Evolutionary conservation across 768 basidiomycete species (phyloP), one percentile per base, ranked within the genome.

Genomic region (Lactarius evosmus): DNA sequence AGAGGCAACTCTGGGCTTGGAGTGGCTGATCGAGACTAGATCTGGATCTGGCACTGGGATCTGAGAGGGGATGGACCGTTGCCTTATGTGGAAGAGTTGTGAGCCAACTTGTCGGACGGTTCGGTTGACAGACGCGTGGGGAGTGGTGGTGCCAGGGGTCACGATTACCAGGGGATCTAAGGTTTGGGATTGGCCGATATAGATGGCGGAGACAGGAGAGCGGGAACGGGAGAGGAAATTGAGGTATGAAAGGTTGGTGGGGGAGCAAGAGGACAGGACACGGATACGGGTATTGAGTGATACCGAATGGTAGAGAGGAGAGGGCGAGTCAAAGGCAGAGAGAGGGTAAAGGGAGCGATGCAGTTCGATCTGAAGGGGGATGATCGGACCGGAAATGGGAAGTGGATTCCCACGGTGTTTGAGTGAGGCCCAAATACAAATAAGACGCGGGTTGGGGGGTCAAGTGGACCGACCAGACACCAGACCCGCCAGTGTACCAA

Each of bases 21-120:
- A 52, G 51, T 29, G 30, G 36, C 34, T 50, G 61, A 62, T 57
- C 34, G 63, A 59, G 44, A 36, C 33, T 4, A 11, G 58, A 64
- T 64, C 63, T 57, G 44, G 58, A 64, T 64, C 63, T 53, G 7
- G 51, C 34, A 40, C 17, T 32, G 30, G 57, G 41, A 29, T 52
- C 50, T 52, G 25, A 1, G 1, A 16, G 2, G 19, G 19, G 40
- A 38, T 40, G 41, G 4, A 25, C 49, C 25, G 49, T 53, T 44
- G 61, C 61, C 54, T 25, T 19, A 38, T 17, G 60, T 56, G 44
- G 54, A 33, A 46, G 40, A 36, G 3, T 7, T 53, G 27, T 3
- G 40, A 22, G 51, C 63, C 63, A 29, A 55, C 3, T 4, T 49
- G 2, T 4, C 11, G 63, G 63, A 16, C 41, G 50, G 62, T 63